Evolutionary conservation across 345 rosid genomes (phyloP).

Genomic region (Psidium friedrichsthalianum): DNA sequence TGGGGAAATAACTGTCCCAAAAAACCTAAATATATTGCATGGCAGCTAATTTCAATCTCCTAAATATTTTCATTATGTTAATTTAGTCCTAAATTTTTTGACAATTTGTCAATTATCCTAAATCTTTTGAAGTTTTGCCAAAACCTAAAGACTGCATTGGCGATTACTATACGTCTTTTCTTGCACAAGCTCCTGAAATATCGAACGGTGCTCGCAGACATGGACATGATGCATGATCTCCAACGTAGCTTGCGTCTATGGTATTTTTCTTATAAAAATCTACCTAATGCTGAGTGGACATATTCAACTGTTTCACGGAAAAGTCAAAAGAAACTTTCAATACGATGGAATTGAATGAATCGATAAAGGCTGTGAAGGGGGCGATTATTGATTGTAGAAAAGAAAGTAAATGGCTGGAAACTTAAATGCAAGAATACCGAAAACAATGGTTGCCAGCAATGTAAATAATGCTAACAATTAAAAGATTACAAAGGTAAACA

Average conservation of each 20-base stretch:
- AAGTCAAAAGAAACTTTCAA: neutral
- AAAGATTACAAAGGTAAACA: neutral
- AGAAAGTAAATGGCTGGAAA: neutral
- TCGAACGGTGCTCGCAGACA: neutral
- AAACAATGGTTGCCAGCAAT: neutral
- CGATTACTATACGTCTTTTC: no score
- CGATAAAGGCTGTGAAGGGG: neutral
- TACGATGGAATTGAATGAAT: neutral
- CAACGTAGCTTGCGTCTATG: neutral
- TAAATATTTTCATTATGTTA: no score
- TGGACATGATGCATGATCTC: neutral
- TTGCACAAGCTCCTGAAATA: neutral
- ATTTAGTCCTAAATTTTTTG: no score
- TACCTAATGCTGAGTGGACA: no score
- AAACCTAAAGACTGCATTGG: no score
- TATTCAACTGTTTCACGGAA: neutral
- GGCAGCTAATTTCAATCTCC: no score
- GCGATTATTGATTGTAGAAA: neutral
- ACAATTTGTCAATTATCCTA: no score
- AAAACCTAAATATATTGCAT: no score
- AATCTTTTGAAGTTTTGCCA: no score
- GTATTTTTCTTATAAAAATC: neutral
- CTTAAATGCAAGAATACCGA: neutral
- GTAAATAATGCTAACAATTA: neutral
- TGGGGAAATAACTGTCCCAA: neutral